Evolutionary conservation across 108 stramenopile genomes (phyloP), one percentile per base, ranked within the genome.

Genomic region (Nitzschia sp.): DNA sequence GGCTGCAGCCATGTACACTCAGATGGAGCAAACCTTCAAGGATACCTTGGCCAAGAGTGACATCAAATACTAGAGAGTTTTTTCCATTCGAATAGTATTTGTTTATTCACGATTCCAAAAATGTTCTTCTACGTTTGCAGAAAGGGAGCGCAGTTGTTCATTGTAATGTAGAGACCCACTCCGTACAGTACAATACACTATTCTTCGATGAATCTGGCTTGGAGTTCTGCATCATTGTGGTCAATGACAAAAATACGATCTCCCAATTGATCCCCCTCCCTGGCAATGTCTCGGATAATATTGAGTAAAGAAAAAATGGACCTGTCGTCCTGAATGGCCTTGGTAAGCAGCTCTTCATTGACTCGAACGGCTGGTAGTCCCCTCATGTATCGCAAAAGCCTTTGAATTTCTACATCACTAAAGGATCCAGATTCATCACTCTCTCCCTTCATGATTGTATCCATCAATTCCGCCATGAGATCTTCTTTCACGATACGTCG

Each of bases 21-120:
- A 53, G 26, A 70, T 70, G 70, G 70, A 70, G 48, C 15, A 48
- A 37, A 19, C 24, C 37, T 70, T 70, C 34, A 17, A 52, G 8
- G 51, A 61, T 19, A 70, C 70, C 14, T 60, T 61, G 7, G 17
- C 29, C 1, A 58, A 43, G 43, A 44, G 44, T 8, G 61, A 44
- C 22, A 3, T 58, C 34, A 40, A 40, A 29, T 58, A 38, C 46
- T 17, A 48, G 17, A n/a, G n/a, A n/a, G n/a, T n/a, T n/a, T n/a
- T n/a, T n/a, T n/a, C n/a, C n/a, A n/a, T n/a, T n/a, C n/a, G n/a
- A n/a, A n/a, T n/a, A n/a, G n/a, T n/a, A n/a, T n/a, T n/a, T n/a
- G n/a, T n/a, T n/a, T n/a, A n/a, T n/a, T n/a, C n/a, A n/a, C n/a
- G n/a, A n/a, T n/a, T n/a, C n/a, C n/a, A n/a, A n/a, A n/a, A n/a